A percentile compares a stretch with the other conserved stretches of the same genome.
Conservation (phyloP, 2,329 filamentous ascomycete species). For the Botrytis galanthina region DNA sequence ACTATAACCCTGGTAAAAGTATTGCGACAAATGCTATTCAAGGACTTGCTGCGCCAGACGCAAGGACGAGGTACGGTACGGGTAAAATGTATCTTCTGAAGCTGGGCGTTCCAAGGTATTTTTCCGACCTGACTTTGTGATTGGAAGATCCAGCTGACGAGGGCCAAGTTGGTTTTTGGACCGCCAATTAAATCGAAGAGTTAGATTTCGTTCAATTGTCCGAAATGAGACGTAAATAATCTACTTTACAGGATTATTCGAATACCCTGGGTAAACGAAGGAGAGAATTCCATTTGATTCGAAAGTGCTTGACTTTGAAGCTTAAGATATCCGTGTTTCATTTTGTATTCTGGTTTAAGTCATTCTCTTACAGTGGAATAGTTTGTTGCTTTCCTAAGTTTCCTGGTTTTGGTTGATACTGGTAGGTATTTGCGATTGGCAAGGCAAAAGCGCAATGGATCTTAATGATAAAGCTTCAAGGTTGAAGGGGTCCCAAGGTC, state of each 20-base stretch:
- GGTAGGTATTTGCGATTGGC: background rate
- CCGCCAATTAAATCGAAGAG: constrained; percentile 14
- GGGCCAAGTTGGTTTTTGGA: background rate
- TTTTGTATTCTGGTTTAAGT: background rate
- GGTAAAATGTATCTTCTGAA: constrained; percentile 9
- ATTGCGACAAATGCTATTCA: constrained; percentile 20
- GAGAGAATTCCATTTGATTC: background rate
- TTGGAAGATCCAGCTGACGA: constrained; percentile 9
- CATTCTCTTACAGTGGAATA: background rate
- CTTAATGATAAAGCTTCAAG: background rate
- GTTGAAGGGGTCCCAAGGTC: constrained; percentile 1
- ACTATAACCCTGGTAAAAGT: background rate
- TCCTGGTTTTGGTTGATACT: background rate
- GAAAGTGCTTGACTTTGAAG: background rate
- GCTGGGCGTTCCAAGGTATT: constrained; percentile 7
- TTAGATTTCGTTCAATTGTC: background rate
- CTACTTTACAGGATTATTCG: background rate
- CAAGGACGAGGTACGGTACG: constrained; percentile 17
- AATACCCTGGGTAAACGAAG: background rate
- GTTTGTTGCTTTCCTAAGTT: background rate
- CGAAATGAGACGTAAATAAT: background rate
- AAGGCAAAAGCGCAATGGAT: background rate
- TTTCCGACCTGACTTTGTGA: background rate
- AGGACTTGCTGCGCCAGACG: constrained; percentile 17
- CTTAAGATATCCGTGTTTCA: background rate